Percentiles rank a stretch among this genome's conserved stretches.
Conservation (phyloP, 2,329 filamentous ascomycete genomes). For the Penicillium brevicompactum region DNA sequence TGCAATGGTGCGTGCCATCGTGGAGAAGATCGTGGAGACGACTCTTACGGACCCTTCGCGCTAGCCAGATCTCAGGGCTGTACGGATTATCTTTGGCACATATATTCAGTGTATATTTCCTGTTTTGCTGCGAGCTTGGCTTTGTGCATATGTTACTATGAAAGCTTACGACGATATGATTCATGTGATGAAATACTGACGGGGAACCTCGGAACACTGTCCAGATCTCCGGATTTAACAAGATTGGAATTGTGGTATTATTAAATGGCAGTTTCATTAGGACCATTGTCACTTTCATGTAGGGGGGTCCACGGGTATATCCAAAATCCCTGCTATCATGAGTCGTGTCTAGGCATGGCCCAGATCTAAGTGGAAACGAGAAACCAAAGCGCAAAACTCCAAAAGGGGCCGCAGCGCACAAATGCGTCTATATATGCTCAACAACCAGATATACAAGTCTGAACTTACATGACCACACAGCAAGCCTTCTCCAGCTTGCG, state of each 20-base stretch:
- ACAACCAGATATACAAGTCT: constrained; percentile 5
- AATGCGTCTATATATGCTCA: constrained; percentile 7
- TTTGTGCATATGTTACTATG: background rate
- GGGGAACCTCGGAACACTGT: background rate
- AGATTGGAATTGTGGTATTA: background rate
- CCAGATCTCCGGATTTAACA: background rate
- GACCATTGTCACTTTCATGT: constrained; percentile 1
- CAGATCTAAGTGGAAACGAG: background rate
- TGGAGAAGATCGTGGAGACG: constrained; percentile 64
- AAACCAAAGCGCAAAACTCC: background rate
- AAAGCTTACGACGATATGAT: constrained; percentile 11
- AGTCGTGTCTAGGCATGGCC: constrained; percentile 7
- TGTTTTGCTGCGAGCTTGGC: background rate
- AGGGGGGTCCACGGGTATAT: constrained; percentile 8
- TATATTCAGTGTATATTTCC: constrained; percentile 13
- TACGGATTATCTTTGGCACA: constrained; percentile 9
- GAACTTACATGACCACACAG: constrained; percentile 71
- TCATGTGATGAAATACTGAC: constrained; percentile 2
- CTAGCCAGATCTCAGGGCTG: background rate
- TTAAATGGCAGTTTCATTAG: constrained; percentile 3
- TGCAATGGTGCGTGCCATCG: constrained; percentile 63
- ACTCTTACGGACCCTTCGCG: constrained; percentile 32
- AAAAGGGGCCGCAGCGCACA: background rate
- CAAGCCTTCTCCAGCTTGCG: constrained; percentile 69
- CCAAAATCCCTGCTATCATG: constrained; percentile 6